Percentiles rank a stretch among this genome's conserved stretches.
These are phyloP conservation scores for Astrothelium macrocarpum DNA, from an alignment of 495 filamentous ascomycete species.

Conservation along the genomic window DNA sequence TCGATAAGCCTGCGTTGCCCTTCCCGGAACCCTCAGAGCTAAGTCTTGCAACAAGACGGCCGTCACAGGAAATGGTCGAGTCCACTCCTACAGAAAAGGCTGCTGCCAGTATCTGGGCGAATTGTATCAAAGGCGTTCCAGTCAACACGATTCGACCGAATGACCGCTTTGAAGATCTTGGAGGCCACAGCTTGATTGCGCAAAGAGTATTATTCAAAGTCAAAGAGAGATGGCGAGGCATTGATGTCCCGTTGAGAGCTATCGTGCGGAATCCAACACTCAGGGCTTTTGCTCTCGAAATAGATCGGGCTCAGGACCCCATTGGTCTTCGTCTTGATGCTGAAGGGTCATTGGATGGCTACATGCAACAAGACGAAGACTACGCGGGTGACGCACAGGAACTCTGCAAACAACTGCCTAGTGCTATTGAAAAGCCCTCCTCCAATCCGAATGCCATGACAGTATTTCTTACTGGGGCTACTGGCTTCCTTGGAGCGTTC, in stretches of 20 bases:
- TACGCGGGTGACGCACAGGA: constrained; percentile 60
- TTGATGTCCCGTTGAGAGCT: constrained; percentile 63
- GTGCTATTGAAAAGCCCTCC: not conserved
- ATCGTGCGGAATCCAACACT: constrained; percentile 63
- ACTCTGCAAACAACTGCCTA: constrained; percentile 43
- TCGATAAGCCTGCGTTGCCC: constrained; percentile 81
- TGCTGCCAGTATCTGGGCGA: constrained; percentile 60
- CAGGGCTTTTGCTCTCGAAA: constrained; percentile 58
- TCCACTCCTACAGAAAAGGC: constrained; percentile 40
- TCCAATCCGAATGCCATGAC: constrained; percentile 28
- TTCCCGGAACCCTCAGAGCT: constrained; percentile 73
- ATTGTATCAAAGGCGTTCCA: constrained; percentile 33
- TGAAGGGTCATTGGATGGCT: constrained; percentile 18
- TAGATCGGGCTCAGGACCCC: constrained; percentile 52
- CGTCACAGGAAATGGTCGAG: not conserved
- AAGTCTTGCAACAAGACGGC: not conserved
- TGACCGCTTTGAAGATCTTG: constrained; percentile 75
- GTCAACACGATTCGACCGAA: constrained; percentile 25
- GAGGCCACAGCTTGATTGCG: constrained; percentile 79
- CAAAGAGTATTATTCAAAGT: constrained; percentile 74
- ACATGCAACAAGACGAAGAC: constrained; percentile 38
- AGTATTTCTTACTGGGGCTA: constrained; percentile 80
- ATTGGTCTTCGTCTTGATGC: constrained; percentile 28
- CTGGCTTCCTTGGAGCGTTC: constrained; percentile 82
- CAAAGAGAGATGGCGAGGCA: constrained; percentile 49